Percentiles rank a stretch among this genome's conserved stretches.
phyloP scores from a whole-genome alignment of 768 basidiomycete species.

The Nidula microcarpa region DNA sequence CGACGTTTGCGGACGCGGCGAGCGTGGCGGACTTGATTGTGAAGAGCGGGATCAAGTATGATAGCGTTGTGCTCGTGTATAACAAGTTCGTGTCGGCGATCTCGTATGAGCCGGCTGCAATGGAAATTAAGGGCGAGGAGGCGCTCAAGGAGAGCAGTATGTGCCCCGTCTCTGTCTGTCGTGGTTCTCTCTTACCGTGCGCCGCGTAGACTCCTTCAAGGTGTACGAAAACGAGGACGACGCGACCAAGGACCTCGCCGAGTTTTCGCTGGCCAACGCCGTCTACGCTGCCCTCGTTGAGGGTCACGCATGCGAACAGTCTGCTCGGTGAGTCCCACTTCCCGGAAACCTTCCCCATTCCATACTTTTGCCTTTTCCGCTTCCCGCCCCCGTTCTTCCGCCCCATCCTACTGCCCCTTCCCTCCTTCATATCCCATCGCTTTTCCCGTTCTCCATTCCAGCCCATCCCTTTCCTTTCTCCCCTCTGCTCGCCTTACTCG shows the following conservation, averaged over 20 bases:
- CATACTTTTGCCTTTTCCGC: slow-evolving; percentile 5
- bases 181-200: no score
- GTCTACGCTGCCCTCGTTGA: slow-evolving; percentile 93
- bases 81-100: slow-evolving; percentile 88
- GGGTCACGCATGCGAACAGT: slow-evolving; percentile 93
- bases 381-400: no score
- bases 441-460: not conserved
- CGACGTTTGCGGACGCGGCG: slow-evolving; percentile 94
- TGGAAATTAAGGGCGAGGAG: slow-evolving; percentile 80
- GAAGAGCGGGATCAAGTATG: slow-evolving; percentile 81
- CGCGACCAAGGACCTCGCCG: slow-evolving; percentile 86
- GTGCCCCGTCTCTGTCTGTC: no score
- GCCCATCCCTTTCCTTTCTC: not conserved
- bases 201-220: slow-evolving; percentile 49
- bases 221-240: slow-evolving; percentile 99
- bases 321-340: slow-evolving; percentile 61
- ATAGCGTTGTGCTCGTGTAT: slow-evolving; percentile 77
- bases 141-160: slow-evolving; percentile 76
- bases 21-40: slow-evolving; percentile 91
- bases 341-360: not conserved
- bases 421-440: not conserved
- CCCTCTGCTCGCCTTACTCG: no score
- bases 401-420: slow-evolving; percentile 82
- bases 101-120: slow-evolving; percentile 76
- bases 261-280: slow-evolving; percentile 96